phyloP scores from a whole-genome alignment of 1,284 basidiomycete genomes.

The Ustilago nuda region DNA sequence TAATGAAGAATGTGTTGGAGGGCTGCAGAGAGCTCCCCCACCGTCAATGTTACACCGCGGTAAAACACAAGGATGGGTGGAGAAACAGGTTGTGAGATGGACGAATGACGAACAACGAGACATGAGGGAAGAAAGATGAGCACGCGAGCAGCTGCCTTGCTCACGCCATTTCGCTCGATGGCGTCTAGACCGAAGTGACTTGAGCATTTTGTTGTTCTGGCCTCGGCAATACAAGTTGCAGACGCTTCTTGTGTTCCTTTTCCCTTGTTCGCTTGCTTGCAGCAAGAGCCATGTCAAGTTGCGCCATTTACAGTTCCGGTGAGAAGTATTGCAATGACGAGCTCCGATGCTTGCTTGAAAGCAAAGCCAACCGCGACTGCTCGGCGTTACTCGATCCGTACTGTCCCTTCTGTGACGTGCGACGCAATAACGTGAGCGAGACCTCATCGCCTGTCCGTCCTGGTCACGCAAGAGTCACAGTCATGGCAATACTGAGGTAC shows the following conservation, averaged over 20 bases:
- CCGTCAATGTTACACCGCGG: conserved; percentile 1
- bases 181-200: conserved; percentile 5
- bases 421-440: not conserved
- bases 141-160: conserved; percentile 10
- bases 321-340: conserved; percentile 11
- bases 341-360: not conserved
- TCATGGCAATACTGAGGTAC: conserved; percentile 5
- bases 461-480: conserved; percentile 39
- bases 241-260: not conserved
- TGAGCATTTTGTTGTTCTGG: conserved; percentile 1
- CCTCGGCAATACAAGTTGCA: not conserved
- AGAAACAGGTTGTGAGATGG: not conserved
- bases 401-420: not conserved
- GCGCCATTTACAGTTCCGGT: conserved; percentile 19
- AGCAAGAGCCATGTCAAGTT: conserved; percentile 19
- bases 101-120: not conserved
- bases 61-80: not conserved
- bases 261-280: not conserved
- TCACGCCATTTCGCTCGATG: conserved; percentile 17
- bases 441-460: conserved; percentile 13
- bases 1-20: no score
- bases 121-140: not conserved
- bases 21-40: no score
- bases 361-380: not conserved
- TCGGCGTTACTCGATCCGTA: conserved; percentile 21